phyloP scores from a whole-genome alignment of 176 grass and related monocot species.

The Oryza meyeriana region DNA sequence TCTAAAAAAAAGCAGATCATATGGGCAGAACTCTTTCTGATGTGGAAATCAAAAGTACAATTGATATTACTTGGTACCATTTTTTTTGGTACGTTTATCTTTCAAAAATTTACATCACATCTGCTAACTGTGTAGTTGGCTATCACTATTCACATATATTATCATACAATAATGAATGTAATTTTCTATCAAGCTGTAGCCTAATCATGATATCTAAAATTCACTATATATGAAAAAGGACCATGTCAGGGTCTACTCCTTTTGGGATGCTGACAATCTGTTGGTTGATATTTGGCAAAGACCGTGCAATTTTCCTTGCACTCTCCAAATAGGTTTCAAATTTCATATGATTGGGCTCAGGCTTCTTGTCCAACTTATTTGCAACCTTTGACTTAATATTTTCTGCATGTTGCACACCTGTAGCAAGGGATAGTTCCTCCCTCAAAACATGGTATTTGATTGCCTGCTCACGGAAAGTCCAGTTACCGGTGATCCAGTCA shows the following conservation, averaged over 20 bases:
- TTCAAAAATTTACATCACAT: not conserved
- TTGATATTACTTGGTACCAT: not conserved
- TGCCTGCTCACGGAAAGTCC: slow-evolving; percentile 50
- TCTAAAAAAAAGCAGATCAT: not conserved
- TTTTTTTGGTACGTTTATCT: not conserved
- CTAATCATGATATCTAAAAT: not conserved
- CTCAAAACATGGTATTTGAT: slow-evolving; percentile 48
- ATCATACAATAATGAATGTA: not conserved
- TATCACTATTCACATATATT: not conserved
- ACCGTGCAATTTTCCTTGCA: slow-evolving; percentile 46
- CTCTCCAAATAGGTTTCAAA: slow-evolving; percentile 53
- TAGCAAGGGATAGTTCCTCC: slow-evolving; percentile 21
- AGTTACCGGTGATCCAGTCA: slow-evolving; percentile 63
- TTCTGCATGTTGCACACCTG: not conserved
- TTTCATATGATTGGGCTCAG: not conserved
- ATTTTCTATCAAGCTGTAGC: not conserved
- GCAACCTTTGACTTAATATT: not conserved
- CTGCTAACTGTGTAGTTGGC: not conserved
- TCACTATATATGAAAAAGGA: slow-evolving; percentile 56
- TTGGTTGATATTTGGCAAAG: slow-evolving; percentile 33
- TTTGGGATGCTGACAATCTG: slow-evolving; percentile 31
- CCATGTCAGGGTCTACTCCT: slow-evolving; percentile 43
- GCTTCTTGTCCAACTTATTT: not conserved
- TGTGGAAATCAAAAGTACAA: not conserved
- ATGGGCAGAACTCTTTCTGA: not conserved